Conservation (phyloP, 225 moss, liverwort and hornwort species). For the Climacium dendroides region DNA sequence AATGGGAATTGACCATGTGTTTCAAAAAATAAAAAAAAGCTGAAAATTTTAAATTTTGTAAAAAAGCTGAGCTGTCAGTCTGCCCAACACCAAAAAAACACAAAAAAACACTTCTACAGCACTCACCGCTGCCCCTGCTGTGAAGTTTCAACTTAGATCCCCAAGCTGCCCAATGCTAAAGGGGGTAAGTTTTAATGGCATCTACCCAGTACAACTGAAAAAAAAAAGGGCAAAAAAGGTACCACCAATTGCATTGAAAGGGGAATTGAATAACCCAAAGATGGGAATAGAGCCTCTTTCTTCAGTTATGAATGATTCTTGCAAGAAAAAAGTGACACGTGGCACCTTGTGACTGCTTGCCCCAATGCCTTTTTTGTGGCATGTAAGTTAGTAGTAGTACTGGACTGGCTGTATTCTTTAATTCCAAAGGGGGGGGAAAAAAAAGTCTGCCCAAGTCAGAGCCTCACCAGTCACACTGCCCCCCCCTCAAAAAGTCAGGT, state of each 20-base stretch:
- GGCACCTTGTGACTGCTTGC: neutral
- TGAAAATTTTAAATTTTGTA: no score
- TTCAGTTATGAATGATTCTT: neutral
- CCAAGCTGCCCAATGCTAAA: neutral
- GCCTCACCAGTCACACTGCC: neutral
- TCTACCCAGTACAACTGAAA: neutral
- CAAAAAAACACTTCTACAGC: no score
- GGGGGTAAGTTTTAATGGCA: neutral
- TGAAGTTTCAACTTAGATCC: neutral
- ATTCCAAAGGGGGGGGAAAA: neutral
- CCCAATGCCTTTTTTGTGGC: neutral
- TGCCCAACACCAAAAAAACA: neutral
- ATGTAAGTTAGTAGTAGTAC: neutral
- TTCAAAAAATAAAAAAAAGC: no score
- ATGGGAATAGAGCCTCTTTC: neutral
- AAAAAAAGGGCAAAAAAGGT: fast-evolving
- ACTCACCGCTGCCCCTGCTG: neutral
- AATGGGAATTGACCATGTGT: no score
- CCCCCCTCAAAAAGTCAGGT: neutral
- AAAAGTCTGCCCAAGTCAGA: neutral
- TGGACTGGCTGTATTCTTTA: neutral
- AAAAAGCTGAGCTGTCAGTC: neutral
- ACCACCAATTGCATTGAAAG: neutral
- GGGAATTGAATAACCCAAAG: neutral
- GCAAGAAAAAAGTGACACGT: neutral